Base-by-base conservation (phyloP, 2,329 filamentous ascomycete genomes). In the Fusarium oligoseptatum region DNA sequence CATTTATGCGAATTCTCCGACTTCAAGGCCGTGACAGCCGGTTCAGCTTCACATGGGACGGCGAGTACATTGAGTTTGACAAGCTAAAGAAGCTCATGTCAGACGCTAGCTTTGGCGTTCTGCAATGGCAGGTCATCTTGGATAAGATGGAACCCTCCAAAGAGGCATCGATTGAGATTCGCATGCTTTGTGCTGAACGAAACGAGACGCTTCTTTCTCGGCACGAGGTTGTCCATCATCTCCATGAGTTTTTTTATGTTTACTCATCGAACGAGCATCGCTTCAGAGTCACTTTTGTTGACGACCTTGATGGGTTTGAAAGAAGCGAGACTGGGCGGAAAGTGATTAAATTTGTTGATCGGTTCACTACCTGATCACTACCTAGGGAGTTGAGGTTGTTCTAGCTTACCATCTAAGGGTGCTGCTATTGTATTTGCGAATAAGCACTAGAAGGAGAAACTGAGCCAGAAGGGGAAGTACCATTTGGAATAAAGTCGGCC, bases 51-150 rank as follows among this genome's bases (percentile, higher is more conserved):
- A 74, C 82, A 7, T 85, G 84, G 81, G 82, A 81, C 24, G 84
- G 80, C 0, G 74, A 76, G 5, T 85, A 86, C 29, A 78, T 84
- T 15, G 81, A 85, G 1, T 84, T 86, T 27, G 69, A 77, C 0
- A 77, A 68, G 1, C 37, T 87, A 1, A 50, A 74, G 0, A 45
- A 67, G 0, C 12, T 82, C 0, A 76, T 83, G 58, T 72, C 70
- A 1, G 72, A 79, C 1, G 48, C 67, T 0, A 65, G 78, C 3
- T 80, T 67, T 5, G 81, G 81, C 0, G 63, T 87, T 3, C 61
- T 87, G 0, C 82, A 87, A 43, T 87, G 84, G 83, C 85, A 87
- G 67, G 73, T 86, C 1, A 80, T 87, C 3, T 52, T 85, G 6
- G 72, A 78, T 14, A 79, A 75, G 62, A 62, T 81, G 45, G 73